Base-by-base conservation (phyloP, 305 asterid species). In the Petunia hybrid region DNA sequence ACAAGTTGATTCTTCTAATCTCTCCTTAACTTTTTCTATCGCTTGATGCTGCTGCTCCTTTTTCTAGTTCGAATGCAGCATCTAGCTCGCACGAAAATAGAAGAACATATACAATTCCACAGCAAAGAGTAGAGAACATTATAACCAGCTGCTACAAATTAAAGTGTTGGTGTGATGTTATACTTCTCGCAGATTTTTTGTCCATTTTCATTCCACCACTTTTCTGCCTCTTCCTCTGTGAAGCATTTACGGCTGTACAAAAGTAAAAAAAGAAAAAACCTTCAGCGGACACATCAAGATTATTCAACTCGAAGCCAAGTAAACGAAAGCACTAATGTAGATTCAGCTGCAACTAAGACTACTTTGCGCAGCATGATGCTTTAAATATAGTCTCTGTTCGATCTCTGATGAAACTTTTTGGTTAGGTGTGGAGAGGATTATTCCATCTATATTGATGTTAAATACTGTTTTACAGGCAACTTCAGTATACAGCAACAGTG, bases 181-280 rank as follows among this genome's bases (percentile, higher is more conserved):
- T 95, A 91, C 45, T 89, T 85, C 76, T 90, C 89, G 51, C 90
- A 89, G 48, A 92, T 87, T 86, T 89, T 87, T 53, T 89, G 85
- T 65, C 85, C 95, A 74, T 93, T 88, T 86, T 92, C 97, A 5
- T 92, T 84, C 97, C 98, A 95, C 99, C 99, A 95, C 65, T 82
- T 91, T 81, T 91, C 97, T 8, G 99, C 98, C 87, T 91, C 89
- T 67, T 87, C 92, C 89, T 93, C 98, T 4, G 92, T 88, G 90
- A 92, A 93, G 75, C 79, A 85, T 87, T 87, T 95, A 87, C 97
- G 88, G 82, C 99, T 95, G 91, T 69, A 86, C 35, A 10, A 61
- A n/a, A 67, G 8, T 35, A 82, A 31, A 62, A 31, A 80, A 53
- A 61, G 80, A 31, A 62, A 31, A 80, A 53, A 61, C 8, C 61